Base-by-base conservation (phyloP, 192 early-diverging fungal genomes). In the Podila horticola region DNA sequence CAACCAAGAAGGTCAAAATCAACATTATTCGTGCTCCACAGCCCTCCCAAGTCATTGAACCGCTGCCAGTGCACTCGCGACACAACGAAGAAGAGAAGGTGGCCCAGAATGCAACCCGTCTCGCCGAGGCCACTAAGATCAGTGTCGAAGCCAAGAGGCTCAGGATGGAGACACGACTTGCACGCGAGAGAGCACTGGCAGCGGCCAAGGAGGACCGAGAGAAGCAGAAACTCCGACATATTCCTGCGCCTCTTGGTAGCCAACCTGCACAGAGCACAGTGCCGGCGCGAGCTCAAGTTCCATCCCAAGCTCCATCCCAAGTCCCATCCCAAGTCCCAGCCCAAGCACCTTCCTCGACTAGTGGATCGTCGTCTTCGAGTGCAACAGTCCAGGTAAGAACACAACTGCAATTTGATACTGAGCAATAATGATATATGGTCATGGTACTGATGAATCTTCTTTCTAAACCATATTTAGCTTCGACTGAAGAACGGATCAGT, bases 1-100 rank as follows among this genome's bases (percentile, higher is more conserved):
- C 70, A 1, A 19, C 67, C 15, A 79, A 79, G 30, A 79, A 72
- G 58, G 72, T 81, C 36, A 81, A 81, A 33, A 81, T 81, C 61
- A 81, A 81, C 61, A 81, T 81, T 45, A 26, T 81, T 31, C 62
- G 52, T 7, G 62, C 55, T 9, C 33, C 34, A 50, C 49, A 59
- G 15, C 15, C 71, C 29, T 34, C 58, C n/a, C 8, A 62, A 22
- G 30, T 57, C 0, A 65, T 62, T 10, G 48, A 66, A 50, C 60
- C 66, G 1, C 49, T 73, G 8, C 77, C 70, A 24, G 26, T 81
- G 33, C 64, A 41, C 31, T 73, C 77, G 12, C 65, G 77, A 29
- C 70, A 72, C 67, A 81, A 72, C 15, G 67, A 73, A 10, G 67
- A 73, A 2, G 71, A 63, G 15, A 8, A 38, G 8, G 30, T 52